A percentile compares a stretch with the other conserved stretches of the same genome.
Conservation (phyloP, 257 asterid genomes). For the Solanum ossicruentum region DNA sequence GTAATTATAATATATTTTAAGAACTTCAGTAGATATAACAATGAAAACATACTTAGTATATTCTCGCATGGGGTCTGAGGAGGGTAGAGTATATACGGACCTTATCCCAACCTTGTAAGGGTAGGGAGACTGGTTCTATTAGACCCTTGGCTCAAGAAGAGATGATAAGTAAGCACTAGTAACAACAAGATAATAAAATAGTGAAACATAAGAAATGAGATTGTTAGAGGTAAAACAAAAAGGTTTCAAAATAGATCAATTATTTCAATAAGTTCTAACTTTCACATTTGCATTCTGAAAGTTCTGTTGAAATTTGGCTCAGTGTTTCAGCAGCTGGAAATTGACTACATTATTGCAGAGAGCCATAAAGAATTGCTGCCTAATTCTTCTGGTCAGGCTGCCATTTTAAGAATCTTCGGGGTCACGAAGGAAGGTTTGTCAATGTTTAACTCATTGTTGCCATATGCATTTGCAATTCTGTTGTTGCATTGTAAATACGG, state of each 20-base stretch:
- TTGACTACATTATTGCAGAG: slow-evolving; percentile 77
- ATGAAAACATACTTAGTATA: not conserved
- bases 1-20: not conserved
- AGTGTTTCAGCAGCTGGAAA: slow-evolving; percentile 95
- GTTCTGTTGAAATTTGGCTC: not conserved
- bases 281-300: not conserved
- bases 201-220: not conserved
- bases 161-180: not conserved
- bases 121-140: not conserved
- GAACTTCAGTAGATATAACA: not conserved
- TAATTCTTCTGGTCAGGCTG: slow-evolving; percentile 66
- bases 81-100: not conserved
- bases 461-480: not conserved
- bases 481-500: not conserved
- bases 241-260: not conserved
- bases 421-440: slow-evolving; percentile 78
- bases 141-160: not conserved
- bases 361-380: slow-evolving; percentile 63
- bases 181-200: not conserved
- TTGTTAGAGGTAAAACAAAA: not conserved
- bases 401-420: slow-evolving; percentile 82
- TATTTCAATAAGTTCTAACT: not conserved
- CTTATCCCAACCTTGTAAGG: not conserved
- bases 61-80: not conserved
- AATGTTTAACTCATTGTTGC: not conserved